These are phyloP conservation scores for Xanthoparmelia taractica DNA, from an alignment of 495 filamentous ascomycete genomes.

Conservation along the genomic window DNA sequence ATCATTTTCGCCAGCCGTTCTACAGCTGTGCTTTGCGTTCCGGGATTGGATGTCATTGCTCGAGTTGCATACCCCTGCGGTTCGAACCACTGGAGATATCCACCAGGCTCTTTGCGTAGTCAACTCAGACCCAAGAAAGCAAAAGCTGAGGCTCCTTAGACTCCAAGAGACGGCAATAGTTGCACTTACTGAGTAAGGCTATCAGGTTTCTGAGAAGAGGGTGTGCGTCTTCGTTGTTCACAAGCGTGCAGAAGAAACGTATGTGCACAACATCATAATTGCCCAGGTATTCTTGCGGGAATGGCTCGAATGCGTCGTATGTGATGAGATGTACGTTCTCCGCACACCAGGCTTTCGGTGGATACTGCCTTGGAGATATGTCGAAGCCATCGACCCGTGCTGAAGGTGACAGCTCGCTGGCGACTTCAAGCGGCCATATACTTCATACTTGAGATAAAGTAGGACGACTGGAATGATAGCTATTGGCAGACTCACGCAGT, in stretches of 20 bases:
- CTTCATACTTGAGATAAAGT: background rate
- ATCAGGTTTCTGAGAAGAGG: slow-evolving; percentile 26
- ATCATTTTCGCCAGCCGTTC: background rate
- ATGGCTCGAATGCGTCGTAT: slow-evolving; percentile 7
- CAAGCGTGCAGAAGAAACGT: slow-evolving; percentile 27
- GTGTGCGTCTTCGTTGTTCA: slow-evolving; percentile 26
- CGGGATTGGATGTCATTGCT: background rate
- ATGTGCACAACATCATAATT: slow-evolving; percentile 36
- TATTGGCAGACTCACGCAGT: background rate
- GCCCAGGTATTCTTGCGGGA: slow-evolving; percentile 26
- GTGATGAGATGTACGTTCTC: slow-evolving; percentile 7
- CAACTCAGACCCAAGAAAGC: background rate
- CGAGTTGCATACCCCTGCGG: background rate
- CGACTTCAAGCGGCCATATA: slow-evolving; percentile 3
- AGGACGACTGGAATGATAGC: background rate
- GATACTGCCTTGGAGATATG: slow-evolving; percentile 16
- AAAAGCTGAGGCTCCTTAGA: too few relatives aligned
- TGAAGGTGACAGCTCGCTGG: background rate
- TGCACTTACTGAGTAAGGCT: slow-evolving; percentile 30
- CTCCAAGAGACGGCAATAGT: background rate
- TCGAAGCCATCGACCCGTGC: slow-evolving; percentile 17
- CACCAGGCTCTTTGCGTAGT: slow-evolving; percentile 1
- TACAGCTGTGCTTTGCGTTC: background rate
- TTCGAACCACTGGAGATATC: slow-evolving; percentile 12
- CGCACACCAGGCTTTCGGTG: slow-evolving; percentile 4